Evolutionary conservation across 2,329 filamentous ascomycete genomes (phyloP).

Genomic region (Sclerotinia nivalis): DNA sequence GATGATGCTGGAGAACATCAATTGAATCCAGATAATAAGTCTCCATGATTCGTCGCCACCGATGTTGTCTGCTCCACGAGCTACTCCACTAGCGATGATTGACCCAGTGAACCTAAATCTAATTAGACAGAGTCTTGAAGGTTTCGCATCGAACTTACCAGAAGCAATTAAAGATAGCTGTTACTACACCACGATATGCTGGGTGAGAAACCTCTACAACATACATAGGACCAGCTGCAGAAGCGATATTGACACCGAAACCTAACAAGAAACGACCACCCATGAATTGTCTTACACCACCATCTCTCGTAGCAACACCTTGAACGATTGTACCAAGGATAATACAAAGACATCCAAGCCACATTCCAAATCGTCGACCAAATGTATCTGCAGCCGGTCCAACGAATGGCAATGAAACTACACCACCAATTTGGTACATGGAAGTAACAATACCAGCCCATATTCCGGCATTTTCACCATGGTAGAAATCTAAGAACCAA

Average conservation of each 20-base stretch:
- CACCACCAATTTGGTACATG: constrained; percentile 55
- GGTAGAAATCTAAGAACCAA: constrained; percentile 45
- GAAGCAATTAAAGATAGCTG: constrained; percentile 19
- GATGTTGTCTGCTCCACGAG: constrained; percentile 52
- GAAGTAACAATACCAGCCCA: constrained; percentile 53
- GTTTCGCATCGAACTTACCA: not conserved
- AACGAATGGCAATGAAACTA: constrained; percentile 50
- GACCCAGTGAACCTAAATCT: constrained; percentile 49
- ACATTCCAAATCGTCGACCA: constrained; percentile 51
- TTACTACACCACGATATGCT: constrained; percentile 49
- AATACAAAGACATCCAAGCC: constrained; percentile 47
- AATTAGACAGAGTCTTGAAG: not conserved
- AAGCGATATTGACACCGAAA: constrained; percentile 53
- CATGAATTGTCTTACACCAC: constrained; percentile 48
- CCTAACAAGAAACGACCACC: constrained; percentile 63
- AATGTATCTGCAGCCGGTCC: constrained; percentile 50
- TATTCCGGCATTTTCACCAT: constrained; percentile 47
- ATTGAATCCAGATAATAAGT: constrained; percentile 53
- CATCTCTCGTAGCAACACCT: constrained; percentile 42
- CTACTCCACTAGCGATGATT: constrained; percentile 56
- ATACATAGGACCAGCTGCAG: constrained; percentile 50
- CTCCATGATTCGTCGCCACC: constrained; percentile 49
- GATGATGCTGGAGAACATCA: constrained; percentile 49
- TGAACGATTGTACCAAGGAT: constrained; percentile 51
- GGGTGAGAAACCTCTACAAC: constrained; percentile 51